Evolutionary conservation across 2,329 filamentous ascomycete genomes (phyloP), one percentile per base, ranked within the genome.

Genomic region (Talaromyces sp.): DNA sequence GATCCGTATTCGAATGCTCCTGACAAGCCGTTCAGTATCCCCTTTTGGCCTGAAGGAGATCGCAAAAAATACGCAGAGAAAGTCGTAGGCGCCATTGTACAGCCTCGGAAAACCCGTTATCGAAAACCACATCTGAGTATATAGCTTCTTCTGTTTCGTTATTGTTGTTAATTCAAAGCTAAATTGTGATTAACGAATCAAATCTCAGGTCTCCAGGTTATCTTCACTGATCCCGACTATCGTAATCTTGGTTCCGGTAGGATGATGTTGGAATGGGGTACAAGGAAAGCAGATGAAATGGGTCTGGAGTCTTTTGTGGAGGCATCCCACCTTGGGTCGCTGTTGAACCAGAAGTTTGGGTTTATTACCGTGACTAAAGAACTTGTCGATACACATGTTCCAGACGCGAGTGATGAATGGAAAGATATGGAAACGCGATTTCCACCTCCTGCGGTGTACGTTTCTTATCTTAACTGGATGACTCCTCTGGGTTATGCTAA

Each of bases 201-300:
- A 53, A 53, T 53, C 50, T 27, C 14, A 53, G 50, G 50, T 31
- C 50, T 53, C 50, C 50, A 53, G 50, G 50, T 53, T 31, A 27
- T 27, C 14, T 53, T 53, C 50, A 53, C 50, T 53, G 50, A 53
- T 53, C 50, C 50, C 50, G 50, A 53, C 19, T 53, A 53, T 53
- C 50, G 50, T 29, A 29, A 29, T 29, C 50, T 14, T n/a, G 50
- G 50, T 29, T 26, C 26, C 26, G 50, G 50, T n/a, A 53, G 26
- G 50, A 27, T 53, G 21, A 53, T 53, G 50, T 31, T 53, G 50
- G 50, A 53, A 31, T 53, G 50, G 50, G 50, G 50, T 27, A 29
- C 50, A n/a, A 27, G n/a, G 21, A 53, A 53, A 29, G 50, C 50
- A 29, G 50, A 53, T 29, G 50, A 53, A 29, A 53, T 53, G 50